Evolutionary conservation across 169 alveolate species (phyloP).

Genomic region (Plasmodium chabaudi): DNA sequence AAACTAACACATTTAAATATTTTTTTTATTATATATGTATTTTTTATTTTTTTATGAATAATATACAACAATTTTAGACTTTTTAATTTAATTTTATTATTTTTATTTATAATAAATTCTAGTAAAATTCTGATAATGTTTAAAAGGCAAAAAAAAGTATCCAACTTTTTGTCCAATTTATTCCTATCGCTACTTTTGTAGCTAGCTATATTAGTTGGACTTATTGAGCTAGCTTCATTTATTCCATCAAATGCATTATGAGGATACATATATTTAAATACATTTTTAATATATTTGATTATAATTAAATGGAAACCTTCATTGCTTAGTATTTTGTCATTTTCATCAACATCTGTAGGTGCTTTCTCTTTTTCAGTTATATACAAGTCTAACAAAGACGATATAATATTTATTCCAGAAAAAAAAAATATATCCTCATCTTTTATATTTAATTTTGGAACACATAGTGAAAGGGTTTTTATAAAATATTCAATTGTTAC

Average conservation of each 20-base stretch:
- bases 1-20: constrained; percentile 31
- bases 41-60: constrained; percentile 31
- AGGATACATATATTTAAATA: constrained; percentile 18
- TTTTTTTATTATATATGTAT: constrained; percentile 7
- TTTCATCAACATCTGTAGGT: neutral
- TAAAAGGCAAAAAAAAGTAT: constrained; percentile 19
- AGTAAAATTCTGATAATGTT: constrained; percentile 19
- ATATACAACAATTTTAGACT: constrained; percentile 20
- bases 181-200: no score
- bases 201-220: no score
- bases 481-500: constrained; percentile 30
- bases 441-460: neutral
- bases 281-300: constrained; percentile 20
- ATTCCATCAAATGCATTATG: neutral
- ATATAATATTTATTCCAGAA: constrained; percentile 12
- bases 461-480: constrained; percentile 11
- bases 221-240: neutral
- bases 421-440: constrained; percentile 19
- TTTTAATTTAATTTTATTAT: constrained; percentile 46
- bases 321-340: neutral
- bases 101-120: constrained; percentile 31
- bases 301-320: constrained; percentile 12
- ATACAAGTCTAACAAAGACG: constrained; percentile 16
- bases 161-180: no score
- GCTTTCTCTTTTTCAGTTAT: neutral